Evolutionary conservation across 2,329 filamentous ascomycete genomes (phyloP).

Genomic region (Curvularia sp.): DNA sequence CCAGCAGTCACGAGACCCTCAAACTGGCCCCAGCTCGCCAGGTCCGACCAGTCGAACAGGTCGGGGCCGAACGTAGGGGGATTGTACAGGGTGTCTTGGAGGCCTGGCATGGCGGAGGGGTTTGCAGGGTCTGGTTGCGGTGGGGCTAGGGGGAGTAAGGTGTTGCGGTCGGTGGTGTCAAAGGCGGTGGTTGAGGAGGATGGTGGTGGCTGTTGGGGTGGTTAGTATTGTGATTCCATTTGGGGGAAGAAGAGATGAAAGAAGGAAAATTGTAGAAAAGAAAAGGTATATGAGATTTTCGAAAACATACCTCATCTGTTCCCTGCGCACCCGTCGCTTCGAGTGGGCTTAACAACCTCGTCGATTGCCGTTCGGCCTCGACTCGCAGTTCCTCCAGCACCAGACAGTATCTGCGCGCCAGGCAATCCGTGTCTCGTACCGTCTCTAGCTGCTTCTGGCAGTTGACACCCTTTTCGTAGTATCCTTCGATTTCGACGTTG

Average conservation of each 20-base stretch:
- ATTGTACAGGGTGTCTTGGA: constrained; percentile 5
- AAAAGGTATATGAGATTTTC: too few relatives aligned
- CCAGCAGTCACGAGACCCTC: constrained; percentile 48
- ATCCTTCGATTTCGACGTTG: constrained; percentile 57
- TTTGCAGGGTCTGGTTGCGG: constrained; percentile 3
- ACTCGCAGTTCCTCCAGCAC: constrained; percentile 61
- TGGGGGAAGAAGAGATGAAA: not conserved
- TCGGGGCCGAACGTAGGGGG: constrained; percentile 27
- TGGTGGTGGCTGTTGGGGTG: not conserved
- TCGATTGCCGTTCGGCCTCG: constrained; percentile 48
- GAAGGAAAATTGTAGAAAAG: not conserved
- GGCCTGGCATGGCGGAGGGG: not conserved
- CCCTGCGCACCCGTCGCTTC: not conserved
- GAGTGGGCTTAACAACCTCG: constrained; percentile 8
- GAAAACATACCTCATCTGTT: not conserved
- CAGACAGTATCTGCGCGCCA: constrained; percentile 58
- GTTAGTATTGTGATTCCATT: not conserved
- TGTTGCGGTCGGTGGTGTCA: not conserved
- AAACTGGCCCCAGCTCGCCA: constrained; percentile 50
- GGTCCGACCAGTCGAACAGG: constrained; percentile 38
- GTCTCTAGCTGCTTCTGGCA: constrained; percentile 49
- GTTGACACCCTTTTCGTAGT: constrained; percentile 54
- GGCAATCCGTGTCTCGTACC: constrained; percentile 42
- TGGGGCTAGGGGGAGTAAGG: constrained; percentile 11
- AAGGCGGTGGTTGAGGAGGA: not conserved